phyloP scores from a whole-genome alignment of 179 eudicot species.

The Beta macrorhiza region DNA sequence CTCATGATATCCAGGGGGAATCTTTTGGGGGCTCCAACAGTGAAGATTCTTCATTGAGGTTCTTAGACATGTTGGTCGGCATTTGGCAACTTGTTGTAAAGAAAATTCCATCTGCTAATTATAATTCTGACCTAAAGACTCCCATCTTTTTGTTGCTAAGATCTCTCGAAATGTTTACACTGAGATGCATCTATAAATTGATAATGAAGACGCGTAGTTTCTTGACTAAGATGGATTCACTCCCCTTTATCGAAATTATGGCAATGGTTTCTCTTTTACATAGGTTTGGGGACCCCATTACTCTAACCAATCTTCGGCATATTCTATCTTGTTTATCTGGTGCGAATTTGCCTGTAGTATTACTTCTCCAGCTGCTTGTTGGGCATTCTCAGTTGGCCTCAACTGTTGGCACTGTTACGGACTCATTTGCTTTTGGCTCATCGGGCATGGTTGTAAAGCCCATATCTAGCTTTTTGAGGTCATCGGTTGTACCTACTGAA shows the following conservation, averaged over 20 bases:
- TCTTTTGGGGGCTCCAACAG: conserved; percentile 29
- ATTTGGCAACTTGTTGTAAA: conserved; percentile 66
- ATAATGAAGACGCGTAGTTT: conserved; percentile 42
- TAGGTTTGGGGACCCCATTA: conserved; percentile 75
- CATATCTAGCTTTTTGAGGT: conserved; percentile 69
- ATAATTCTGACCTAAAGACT: conserved; percentile 24
- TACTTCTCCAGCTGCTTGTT: conserved; percentile 69
- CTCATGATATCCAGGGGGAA: conserved; percentile 24
- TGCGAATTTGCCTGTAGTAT: conserved; percentile 44
- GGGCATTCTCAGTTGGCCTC: conserved; percentile 77
- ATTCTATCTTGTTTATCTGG: conserved; percentile 49
- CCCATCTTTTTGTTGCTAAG: conserved; percentile 41
- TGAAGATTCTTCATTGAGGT: conserved; percentile 37
- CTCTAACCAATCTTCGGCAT: conserved; percentile 54
- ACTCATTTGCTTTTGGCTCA: conserved; percentile 39
- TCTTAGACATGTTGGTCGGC: conserved; percentile 53
- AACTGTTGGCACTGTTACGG: conserved; percentile 37
- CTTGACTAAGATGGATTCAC: conserved; percentile 49
- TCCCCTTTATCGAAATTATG: conserved; percentile 59
- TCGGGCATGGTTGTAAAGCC: conserved; percentile 72
- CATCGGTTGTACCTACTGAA: conserved; percentile 35
- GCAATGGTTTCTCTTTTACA: conserved; percentile 56
- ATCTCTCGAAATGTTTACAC: conserved; percentile 57
- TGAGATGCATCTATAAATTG: conserved; percentile 50
- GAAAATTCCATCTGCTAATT: conserved; percentile 40